A percentile compares a stretch with the other conserved stretches of the same genome.
Evolutionary conservation across 305 asterid species (phyloP).

Genomic region (Rubia peregrina): DNA sequence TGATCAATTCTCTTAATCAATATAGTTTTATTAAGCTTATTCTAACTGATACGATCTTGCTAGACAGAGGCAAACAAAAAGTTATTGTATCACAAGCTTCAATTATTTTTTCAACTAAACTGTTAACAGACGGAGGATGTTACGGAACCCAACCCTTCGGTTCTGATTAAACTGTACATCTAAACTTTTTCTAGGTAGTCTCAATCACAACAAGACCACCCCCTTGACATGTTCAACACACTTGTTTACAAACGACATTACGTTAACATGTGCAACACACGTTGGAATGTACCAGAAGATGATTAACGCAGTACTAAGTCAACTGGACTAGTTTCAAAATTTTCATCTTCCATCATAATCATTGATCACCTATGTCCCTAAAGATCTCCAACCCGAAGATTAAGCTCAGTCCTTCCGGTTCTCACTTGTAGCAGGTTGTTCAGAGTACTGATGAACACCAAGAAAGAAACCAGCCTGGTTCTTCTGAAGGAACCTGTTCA

Average conservation of each 20-base stretch:
- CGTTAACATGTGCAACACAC: neutral
- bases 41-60: no score
- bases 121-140: neutral
- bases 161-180: neutral
- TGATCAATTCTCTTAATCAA: no score
- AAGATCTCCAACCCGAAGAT: neutral
- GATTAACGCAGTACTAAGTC: neutral
- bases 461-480: conserved; percentile 42
- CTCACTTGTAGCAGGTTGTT: conserved; percentile 19
- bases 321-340: conserved; percentile 3
- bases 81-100: no score
- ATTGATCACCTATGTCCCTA: neutral
- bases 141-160: neutral
- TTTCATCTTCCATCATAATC: conserved; percentile 1
- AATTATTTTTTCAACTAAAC: neutral
- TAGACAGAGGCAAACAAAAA: no score
- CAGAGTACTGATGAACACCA: conserved; percentile 27
- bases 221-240: neutral
- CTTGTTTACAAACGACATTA: neutral
- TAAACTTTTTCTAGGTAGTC: neutral
- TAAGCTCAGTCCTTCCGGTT: conserved; percentile 27
- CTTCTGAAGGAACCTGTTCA: conserved; percentile 59
- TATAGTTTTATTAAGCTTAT: no score
- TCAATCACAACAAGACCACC: neutral
- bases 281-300: conserved; percentile 1